A percentile compares a stretch with the other conserved stretches of the same genome.
phyloP scores from a whole-genome alignment of 2,329 filamentous ascomycete species.

The Exophiala spinifera region DNA sequence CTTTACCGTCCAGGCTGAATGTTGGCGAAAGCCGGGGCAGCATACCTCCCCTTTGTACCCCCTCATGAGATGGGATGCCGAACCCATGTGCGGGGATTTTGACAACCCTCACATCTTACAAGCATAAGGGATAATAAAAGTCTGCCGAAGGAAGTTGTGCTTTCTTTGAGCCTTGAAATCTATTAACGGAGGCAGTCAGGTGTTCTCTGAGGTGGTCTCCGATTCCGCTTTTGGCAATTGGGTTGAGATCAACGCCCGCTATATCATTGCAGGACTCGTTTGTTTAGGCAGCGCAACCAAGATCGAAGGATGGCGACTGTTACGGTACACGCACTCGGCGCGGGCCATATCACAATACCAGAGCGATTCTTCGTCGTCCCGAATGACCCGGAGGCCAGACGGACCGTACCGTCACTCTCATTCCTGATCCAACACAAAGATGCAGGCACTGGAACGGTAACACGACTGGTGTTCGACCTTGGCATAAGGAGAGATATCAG shows the following conservation, averaged over 20 bases:
- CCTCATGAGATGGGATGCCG: slow-evolving; percentile 10
- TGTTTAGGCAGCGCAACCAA: neutral
- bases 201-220: no score
- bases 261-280: neutral
- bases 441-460: slow-evolving; percentile 15
- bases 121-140: neutral
- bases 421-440: slow-evolving; percentile 33
- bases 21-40: no score
- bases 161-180: no score
- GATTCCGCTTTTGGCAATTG: no score
- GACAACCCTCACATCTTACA: neutral
- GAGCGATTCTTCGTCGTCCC: slow-evolving; percentile 32
- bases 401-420: slow-evolving; percentile 33
- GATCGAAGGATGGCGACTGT: slow-evolving; percentile 28
- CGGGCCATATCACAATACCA: slow-evolving; percentile 31
- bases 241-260: no score
- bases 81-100: neutral
- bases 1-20: no score
- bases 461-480: slow-evolving; percentile 32
- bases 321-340: slow-evolving; percentile 39
- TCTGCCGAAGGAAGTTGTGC: no score
- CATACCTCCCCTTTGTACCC: neutral
- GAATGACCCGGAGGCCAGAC: slow-evolving; percentile 25
- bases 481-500: slow-evolving; percentile 32
- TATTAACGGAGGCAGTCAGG: no score